These are phyloP conservation scores for Thecaphora frezii DNA, from an alignment of 1,284 basidiomycete genomes.

Conservation along the genomic window DNA sequence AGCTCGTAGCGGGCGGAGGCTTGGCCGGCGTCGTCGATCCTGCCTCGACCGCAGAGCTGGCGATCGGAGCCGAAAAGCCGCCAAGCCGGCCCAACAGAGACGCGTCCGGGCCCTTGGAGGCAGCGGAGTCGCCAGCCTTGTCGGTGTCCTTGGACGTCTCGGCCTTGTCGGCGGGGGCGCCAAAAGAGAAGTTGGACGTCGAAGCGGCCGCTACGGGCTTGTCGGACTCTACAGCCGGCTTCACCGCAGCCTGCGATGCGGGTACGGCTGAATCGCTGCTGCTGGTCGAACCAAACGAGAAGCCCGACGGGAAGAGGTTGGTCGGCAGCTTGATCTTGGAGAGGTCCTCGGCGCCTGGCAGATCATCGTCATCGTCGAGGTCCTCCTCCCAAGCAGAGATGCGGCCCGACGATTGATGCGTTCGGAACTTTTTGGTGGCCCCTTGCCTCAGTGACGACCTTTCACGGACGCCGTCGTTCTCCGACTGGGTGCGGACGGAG, in stretches of 20 bases:
- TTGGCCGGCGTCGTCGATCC: constrained; percentile 11
- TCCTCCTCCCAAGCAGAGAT: constrained; percentile 52
- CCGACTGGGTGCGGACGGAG: constrained; percentile 24
- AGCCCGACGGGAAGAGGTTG: constrained; percentile 49
- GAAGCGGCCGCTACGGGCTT: too few species aligned
- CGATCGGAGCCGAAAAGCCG: constrained; percentile 36
- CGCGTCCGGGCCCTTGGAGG: constrained; percentile 5
- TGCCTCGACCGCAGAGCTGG: too few species aligned
- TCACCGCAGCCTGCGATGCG: too few species aligned
- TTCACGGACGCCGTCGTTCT: constrained; percentile 22
- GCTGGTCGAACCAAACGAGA: constrained; percentile 45
- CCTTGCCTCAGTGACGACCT: constrained; percentile 52
- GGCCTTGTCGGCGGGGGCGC: not conserved
- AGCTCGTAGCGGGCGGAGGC: constrained; percentile 11
- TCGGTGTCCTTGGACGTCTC: too few species aligned
- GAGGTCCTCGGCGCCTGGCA: constrained; percentile 47
- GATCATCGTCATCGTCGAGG: constrained; percentile 51
- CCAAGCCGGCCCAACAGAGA: constrained; percentile 36
- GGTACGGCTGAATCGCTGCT: not conserved
- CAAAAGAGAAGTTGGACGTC: not conserved
- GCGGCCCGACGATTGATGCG: constrained; percentile 52
- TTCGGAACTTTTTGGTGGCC: constrained; percentile 42
- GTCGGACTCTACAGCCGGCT: too few species aligned
- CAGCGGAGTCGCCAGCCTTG: too few species aligned
- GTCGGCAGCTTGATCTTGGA: constrained; percentile 55